These are phyloP conservation scores for Neurospora sp. DNA, from an alignment of 2,329 filamentous ascomycete genomes.

Conservation along the genomic window DNA sequence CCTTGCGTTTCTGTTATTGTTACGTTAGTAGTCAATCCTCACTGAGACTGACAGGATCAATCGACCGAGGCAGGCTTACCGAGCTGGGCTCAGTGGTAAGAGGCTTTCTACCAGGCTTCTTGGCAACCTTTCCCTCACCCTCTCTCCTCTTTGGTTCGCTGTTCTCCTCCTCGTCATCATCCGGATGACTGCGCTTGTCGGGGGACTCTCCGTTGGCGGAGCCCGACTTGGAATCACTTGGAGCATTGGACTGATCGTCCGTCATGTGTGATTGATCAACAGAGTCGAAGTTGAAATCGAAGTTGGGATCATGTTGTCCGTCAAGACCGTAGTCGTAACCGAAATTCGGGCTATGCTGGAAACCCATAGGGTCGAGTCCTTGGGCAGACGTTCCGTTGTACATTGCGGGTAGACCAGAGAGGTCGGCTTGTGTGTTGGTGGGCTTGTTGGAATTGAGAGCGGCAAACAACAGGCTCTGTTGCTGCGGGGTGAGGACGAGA, in stretches of 20 bases:
- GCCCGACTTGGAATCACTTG: constrained; percentile 38
- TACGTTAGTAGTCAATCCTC: constrained; percentile 1
- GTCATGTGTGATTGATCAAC: constrained; percentile 57
- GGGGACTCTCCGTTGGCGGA: constrained; percentile 50
- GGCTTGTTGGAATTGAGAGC: constrained; percentile 63
- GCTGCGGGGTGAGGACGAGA: constrained; percentile 64
- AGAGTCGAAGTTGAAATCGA: constrained; percentile 59
- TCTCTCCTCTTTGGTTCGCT: constrained; percentile 62
- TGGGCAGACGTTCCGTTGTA: constrained; percentile 40
- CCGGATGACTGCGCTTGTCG: constrained; percentile 65
- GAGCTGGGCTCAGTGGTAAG: constrained; percentile 91
- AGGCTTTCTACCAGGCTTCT: constrained; percentile 95
- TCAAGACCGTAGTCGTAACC: constrained; percentile 70
- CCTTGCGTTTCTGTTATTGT: constrained; percentile 70
- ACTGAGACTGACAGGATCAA: constrained; percentile 16
- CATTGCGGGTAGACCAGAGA: constrained; percentile 33
- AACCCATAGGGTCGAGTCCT: constrained; percentile 34
- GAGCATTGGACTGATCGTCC: constrained; percentile 56
- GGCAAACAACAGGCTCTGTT: constrained; percentile 66
- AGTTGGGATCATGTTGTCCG: constrained; percentile 50
- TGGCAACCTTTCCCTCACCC: constrained; percentile 73
- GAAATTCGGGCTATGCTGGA: constrained; percentile 70
- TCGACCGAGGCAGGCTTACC: constrained; percentile 43
- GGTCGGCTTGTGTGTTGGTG: constrained; percentile 26
- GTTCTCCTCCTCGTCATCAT: constrained; percentile 54